phyloP scores from a whole-genome alignment of 2,329 filamentous ascomycete species.

The Penicillium brasilianum region DNA sequence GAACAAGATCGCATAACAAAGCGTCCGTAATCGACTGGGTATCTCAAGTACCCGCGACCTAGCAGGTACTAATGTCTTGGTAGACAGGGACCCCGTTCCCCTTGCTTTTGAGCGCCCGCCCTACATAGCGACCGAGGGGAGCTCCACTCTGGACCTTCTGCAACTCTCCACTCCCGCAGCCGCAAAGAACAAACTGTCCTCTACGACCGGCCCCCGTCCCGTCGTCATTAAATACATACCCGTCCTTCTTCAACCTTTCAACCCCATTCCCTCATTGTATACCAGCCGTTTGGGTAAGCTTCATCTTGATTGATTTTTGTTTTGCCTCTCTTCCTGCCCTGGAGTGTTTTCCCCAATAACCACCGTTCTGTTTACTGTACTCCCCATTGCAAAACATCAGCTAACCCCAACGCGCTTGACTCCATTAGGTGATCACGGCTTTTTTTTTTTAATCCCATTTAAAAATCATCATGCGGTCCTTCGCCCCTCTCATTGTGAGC shows the following conservation, averaged over 20 bases:
- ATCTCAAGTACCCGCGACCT: not conserved
- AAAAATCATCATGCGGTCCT: slow-evolving; percentile 43
- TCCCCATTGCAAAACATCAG: not conserved
- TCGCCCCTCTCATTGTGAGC: slow-evolving; percentile 46
- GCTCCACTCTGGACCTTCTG: slow-evolving; percentile 24
- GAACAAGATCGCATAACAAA: not conserved
- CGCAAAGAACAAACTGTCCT: slow-evolving; percentile 53
- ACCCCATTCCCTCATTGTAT: slow-evolving; percentile 7
- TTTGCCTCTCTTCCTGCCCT: not conserved
- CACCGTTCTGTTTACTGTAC: not conserved
- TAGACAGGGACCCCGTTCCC: not conserved
- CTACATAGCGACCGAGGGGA: slow-evolving; percentile 9
- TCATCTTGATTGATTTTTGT: not conserved
- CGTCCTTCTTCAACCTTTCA: not conserved
- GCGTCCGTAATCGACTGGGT: not conserved
- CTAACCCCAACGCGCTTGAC: not conserved
- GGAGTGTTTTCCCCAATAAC: not conserved
- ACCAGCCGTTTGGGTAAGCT: slow-evolving; percentile 21
- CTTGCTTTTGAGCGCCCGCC: slow-evolving; percentile 3
- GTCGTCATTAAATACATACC: slow-evolving; percentile 20
- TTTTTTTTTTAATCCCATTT: slow-evolving; percentile 15
- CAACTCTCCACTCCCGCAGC: slow-evolving; percentile 20
- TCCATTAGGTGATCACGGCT: slow-evolving; percentile 11
- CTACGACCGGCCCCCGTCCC: slow-evolving; percentile 28
- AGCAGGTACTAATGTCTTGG: not conserved